A percentile compares a stretch with the other conserved stretches of the same genome.
phyloP scores from a whole-genome alignment of 1,284 basidiomycete species.

The Rhodotorula sp. region DNA sequence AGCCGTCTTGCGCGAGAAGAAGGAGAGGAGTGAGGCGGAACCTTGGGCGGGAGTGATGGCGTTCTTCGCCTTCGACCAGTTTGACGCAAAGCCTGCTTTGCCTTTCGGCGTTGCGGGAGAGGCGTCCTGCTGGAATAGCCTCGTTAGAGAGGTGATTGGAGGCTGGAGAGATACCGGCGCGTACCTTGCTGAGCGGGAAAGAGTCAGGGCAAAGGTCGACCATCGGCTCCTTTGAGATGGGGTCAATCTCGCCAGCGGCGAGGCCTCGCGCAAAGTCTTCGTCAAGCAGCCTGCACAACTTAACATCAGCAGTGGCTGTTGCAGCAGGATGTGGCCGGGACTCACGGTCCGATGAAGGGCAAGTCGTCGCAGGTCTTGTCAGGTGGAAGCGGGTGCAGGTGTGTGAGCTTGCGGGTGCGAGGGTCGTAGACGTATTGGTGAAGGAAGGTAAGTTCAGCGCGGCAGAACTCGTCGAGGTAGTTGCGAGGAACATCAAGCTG shows the following conservation, averaged over 20 bases:
- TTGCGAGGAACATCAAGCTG: conserved; percentile 73
- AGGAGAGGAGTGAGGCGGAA: conserved; percentile 26
- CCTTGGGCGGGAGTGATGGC: conserved; percentile 1
- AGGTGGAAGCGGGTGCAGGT: conserved; percentile 61
- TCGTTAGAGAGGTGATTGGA: background rate
- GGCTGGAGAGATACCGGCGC: no score
- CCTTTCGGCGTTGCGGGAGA: background rate
- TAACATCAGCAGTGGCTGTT: background rate
- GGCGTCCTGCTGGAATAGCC: background rate
- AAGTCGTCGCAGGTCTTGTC: conserved; percentile 52
- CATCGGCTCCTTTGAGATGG: conserved; percentile 27
- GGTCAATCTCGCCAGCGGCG: conserved; percentile 35
- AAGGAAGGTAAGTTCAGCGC: conserved; percentile 87
- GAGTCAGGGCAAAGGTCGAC: conserved; percentile 32
- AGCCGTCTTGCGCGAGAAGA: conserved; percentile 20
- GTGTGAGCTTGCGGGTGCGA: conserved; percentile 60
- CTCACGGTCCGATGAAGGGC: conserved; percentile 37
- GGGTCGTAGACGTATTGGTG: conserved; percentile 94
- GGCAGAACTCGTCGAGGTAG: conserved; percentile 65
- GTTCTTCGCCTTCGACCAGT: background rate
- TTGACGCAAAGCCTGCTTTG: background rate
- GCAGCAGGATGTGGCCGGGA: background rate
- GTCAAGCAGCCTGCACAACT: conserved; percentile 15
- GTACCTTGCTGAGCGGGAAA: conserved; percentile 5
- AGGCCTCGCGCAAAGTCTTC: conserved; percentile 20